phyloP scores from a whole-genome alignment of 2,329 filamentous ascomycete genomes.

The Trichocomaceae sp. region DNA sequence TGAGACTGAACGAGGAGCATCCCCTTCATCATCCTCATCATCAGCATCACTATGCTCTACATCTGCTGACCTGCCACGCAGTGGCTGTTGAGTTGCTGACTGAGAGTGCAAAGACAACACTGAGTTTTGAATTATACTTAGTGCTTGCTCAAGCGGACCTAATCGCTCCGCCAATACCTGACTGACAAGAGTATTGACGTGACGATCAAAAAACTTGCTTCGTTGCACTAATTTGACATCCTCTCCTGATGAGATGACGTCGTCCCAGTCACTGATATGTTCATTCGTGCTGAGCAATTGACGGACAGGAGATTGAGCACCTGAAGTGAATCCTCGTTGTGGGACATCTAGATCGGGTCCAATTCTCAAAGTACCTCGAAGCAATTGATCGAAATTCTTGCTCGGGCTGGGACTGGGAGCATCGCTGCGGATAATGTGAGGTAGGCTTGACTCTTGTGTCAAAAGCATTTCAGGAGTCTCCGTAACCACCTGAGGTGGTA shows the following conservation, averaged over 20 bases:
- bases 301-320: slow-evolving; percentile 50
- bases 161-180: slow-evolving; percentile 69
- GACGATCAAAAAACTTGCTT: slow-evolving; percentile 82
- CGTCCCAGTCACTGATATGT: slow-evolving; percentile 86
- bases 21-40: slow-evolving; percentile 66
- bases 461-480: slow-evolving; percentile 44
- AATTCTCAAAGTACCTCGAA: slow-evolving; percentile 38
- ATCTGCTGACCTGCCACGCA: slow-evolving; percentile 64
- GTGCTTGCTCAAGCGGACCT: slow-evolving; percentile 70
- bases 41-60: slow-evolving; percentile 78
- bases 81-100: slow-evolving; percentile 52
- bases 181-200: slow-evolving; percentile 80
- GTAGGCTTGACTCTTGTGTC: slow-evolving; percentile 36
- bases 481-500: slow-evolving; percentile 19
- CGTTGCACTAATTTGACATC: slow-evolving; percentile 75
- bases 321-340: slow-evolving; percentile 53
- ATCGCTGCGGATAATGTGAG: slow-evolving; percentile 55
- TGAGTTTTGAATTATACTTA: slow-evolving; percentile 67
- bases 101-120: slow-evolving; percentile 54
- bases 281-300: slow-evolving; percentile 56
- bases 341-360: slow-evolving; percentile 27
- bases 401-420: slow-evolving; percentile 67
- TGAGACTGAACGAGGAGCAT: slow-evolving; percentile 62
- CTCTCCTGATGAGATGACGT: slow-evolving; percentile 72
- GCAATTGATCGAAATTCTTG: slow-evolving; percentile 43